Conservation (phyloP, 306 rosid genomes). For the Casuarina cunninghamiana region DNA sequence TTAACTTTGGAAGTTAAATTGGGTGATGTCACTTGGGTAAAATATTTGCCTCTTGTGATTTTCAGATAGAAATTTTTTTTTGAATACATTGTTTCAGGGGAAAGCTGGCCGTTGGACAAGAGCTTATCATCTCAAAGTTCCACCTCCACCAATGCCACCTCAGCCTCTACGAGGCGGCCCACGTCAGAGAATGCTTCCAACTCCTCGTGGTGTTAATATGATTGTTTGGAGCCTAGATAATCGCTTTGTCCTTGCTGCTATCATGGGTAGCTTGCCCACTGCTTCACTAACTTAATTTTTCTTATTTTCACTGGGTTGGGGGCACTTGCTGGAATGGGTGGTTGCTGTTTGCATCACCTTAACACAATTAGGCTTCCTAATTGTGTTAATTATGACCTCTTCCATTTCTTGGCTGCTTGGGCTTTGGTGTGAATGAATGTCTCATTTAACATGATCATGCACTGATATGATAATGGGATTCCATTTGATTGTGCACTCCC, state of each 20-base stretch:
- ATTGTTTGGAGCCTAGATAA: slow-evolving; percentile 98
- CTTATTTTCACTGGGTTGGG: slow-evolving; percentile 8
- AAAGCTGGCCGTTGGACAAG: slow-evolving; percentile 95
- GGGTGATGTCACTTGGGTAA: not conserved
- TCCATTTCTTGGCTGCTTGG: not conserved
- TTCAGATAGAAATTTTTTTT: slow-evolving; percentile 24
- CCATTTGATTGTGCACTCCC: not conserved
- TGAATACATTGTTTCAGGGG: slow-evolving; percentile 49
- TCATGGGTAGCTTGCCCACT: slow-evolving; percentile 70
- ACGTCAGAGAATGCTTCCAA: slow-evolving; percentile 94
- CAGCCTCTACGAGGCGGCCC: slow-evolving; percentile 97
- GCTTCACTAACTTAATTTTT: slow-evolving; percentile 4
- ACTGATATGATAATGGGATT: not conserved
- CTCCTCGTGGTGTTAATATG: slow-evolving; percentile 99
- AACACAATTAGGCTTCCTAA: not conserved
- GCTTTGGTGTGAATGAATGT: not conserved
- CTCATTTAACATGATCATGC: not conserved
- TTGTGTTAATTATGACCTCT: not conserved
- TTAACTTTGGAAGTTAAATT: slow-evolving; percentile 19
- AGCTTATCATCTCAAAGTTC: slow-evolving; percentile 97
- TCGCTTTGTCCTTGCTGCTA: slow-evolving; percentile 99
- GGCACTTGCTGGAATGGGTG: slow-evolving; percentile 8
- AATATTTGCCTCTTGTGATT: slow-evolving; percentile 1
- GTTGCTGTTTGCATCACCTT: not conserved
- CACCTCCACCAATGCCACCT: slow-evolving; percentile 97